Percentiles rank a stretch among this genome's conserved stretches.
These are phyloP conservation scores for Malus sieversii DNA, from an alignment of 306 rosid genomes.

Conservation along the genomic window DNA sequence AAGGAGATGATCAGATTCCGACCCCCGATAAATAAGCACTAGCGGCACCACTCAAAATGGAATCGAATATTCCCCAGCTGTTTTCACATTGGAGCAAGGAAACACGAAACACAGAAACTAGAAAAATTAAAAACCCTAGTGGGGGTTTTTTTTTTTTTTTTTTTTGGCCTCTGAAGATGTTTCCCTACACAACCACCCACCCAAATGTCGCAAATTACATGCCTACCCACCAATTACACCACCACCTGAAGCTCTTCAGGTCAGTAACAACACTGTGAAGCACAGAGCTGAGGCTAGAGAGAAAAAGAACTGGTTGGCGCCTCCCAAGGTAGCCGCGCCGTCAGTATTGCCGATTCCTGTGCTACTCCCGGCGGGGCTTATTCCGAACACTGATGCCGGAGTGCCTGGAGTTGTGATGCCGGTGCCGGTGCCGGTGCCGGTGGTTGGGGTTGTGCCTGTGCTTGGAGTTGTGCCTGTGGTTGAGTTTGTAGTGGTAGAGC, in stretches of 20 bases:
- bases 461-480: constrained; percentile 16
- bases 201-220: constrained; percentile 15
- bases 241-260: neutral
- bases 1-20: constrained; percentile 32
- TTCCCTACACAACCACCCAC: neutral
- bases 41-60: constrained; percentile 40
- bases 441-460: constrained; percentile 11
- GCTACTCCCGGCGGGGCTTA: constrained; percentile 52
- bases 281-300: constrained; percentile 26
- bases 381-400: constrained; percentile 48
- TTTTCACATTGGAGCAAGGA: neutral
- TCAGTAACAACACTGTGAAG: constrained; percentile 17
- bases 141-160: constrained; percentile 15
- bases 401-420: neutral
- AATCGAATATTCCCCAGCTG: constrained; percentile 57
- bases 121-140: constrained; percentile 7
- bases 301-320: constrained; percentile 7
- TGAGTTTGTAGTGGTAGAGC: constrained; percentile 28
- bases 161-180: constrained; percentile 40
- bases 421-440: neutral
- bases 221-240: neutral
- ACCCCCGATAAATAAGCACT: neutral
- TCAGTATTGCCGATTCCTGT: constrained; percentile 16
- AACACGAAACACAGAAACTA: constrained; percentile 8
- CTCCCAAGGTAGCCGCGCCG: constrained; percentile 19